Evolutionary conservation across 495 filamentous ascomycete genomes (phyloP).

Genomic region (Penicillium goetzii): DNA sequence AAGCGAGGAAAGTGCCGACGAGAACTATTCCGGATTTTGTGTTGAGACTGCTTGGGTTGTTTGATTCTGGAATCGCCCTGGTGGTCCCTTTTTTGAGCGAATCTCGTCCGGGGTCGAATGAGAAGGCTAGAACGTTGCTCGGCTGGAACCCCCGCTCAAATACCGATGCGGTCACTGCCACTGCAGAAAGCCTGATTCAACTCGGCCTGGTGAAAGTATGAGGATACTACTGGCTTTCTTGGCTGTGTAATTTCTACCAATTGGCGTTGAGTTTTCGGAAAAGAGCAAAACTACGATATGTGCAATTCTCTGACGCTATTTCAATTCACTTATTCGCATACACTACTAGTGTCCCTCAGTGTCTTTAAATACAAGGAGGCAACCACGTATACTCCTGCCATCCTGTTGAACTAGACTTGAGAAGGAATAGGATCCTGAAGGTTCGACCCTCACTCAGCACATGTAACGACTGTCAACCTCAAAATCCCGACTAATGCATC

Average conservation of each 20-base stretch:
- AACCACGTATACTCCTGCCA: neutral
- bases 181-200: slow-evolving; percentile 12
- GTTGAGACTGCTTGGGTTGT: slow-evolving; percentile 5
- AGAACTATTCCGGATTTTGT: slow-evolving; percentile 12
- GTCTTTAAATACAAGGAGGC: neutral
- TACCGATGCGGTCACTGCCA: slow-evolving; percentile 14
- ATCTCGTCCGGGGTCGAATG: slow-evolving; percentile 4
- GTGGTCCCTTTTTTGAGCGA: slow-evolving; percentile 11
- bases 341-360: neutral
- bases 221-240: neutral
- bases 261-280: neutral
- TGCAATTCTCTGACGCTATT: neutral
- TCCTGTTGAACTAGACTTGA: too few relatives aligned
- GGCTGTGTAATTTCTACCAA: neutral
- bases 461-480: neutral
- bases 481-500: neutral
- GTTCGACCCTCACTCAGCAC: neutral
- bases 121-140: slow-evolving; percentile 17
- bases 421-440: neutral
- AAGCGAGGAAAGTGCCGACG: slow-evolving; percentile 15
- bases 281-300: neutral
- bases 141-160: slow-evolving; percentile 19
- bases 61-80: slow-evolving; percentile 15
- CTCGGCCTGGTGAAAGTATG: slow-evolving; percentile 13
- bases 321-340: neutral